phyloP scores from a whole-genome alignment of 2,329 filamentous ascomycete species.

The Fusarium sp. region DNA sequence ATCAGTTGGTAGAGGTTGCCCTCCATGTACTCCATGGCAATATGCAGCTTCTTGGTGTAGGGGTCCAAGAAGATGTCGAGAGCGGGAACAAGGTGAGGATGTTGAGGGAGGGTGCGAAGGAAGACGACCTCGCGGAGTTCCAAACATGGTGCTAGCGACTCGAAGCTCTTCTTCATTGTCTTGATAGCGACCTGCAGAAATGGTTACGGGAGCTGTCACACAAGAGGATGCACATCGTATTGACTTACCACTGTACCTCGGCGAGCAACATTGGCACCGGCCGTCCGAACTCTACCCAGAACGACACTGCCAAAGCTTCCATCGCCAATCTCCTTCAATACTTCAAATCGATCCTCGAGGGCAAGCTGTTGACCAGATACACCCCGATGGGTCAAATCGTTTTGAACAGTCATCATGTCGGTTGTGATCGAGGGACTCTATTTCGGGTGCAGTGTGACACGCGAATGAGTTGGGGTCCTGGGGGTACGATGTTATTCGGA shows the following conservation, averaged over 20 bases:
- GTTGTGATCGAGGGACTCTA: constrained; percentile 34
- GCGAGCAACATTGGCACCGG: constrained; percentile 87
- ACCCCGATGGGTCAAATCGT: constrained; percentile 78
- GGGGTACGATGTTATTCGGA: constrained; percentile 35
- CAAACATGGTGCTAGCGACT: constrained; percentile 88
- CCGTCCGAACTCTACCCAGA: constrained; percentile 89
- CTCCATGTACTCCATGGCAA: constrained; percentile 99
- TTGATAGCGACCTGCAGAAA: constrained; percentile 89
- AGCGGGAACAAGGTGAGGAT: constrained; percentile 94
- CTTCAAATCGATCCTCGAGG: constrained; percentile 94
- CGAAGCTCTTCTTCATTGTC: constrained; percentile 99
- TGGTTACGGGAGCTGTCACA: constrained; percentile 33
- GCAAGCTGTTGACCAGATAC: constrained; percentile 70
- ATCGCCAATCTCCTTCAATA: constrained; percentile 98
- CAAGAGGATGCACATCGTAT: constrained; percentile 16
- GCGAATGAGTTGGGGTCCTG: constrained; percentile 37
- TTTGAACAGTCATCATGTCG: constrained; percentile 78
- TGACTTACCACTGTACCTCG: constrained; percentile 88
- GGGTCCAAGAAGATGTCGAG: constrained; percentile 98
- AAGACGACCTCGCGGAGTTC: constrained; percentile 98
- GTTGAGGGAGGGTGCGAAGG: constrained; percentile 85
- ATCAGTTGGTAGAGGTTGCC: constrained; percentile 98
- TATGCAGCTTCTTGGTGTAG: constrained; percentile 95
- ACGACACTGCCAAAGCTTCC: constrained; percentile 98
- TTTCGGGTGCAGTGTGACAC: constrained; percentile 34